Evolutionary conservation across 192 early-diverging fungal genomes (phyloP).

Genomic region (Umbelopsis sp.): DNA sequence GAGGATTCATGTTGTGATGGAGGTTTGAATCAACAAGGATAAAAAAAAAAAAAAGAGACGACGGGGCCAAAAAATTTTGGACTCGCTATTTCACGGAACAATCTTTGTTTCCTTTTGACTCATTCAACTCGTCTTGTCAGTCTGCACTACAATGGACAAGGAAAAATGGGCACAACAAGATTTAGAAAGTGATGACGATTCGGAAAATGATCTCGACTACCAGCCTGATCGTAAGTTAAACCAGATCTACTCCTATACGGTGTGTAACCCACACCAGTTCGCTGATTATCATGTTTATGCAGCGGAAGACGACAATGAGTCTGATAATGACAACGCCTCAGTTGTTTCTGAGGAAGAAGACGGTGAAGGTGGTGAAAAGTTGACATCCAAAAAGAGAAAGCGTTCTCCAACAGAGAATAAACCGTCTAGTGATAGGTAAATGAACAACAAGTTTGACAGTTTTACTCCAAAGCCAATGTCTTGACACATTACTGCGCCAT

Average conservation of each 20-base stretch:
- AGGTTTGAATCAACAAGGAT: neutral
- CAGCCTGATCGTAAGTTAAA: conserved; percentile 26
- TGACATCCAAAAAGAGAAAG: conserved; percentile 6
- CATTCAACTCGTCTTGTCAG: neutral
- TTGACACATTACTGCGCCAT: neutral
- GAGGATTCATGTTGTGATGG: conserved; percentile 16
- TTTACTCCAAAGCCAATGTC: too few relatives aligned
- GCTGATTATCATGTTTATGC: neutral
- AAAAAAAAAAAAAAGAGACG: too few relatives aligned
- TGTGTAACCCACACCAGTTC: neutral
- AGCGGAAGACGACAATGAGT: conserved; percentile 24
- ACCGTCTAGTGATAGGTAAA: neutral
- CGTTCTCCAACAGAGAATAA: neutral
- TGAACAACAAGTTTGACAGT: too few relatives aligned
- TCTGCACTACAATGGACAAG: neutral
- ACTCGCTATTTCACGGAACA: neutral
- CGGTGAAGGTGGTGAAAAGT: neutral
- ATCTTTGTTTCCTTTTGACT: neutral
- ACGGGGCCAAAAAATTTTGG: conserved; percentile 8
- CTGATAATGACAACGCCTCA: conserved; percentile 1
- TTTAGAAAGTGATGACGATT: conserved; percentile 25
- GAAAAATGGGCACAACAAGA: conserved; percentile 9
- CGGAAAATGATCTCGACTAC: conserved; percentile 33
- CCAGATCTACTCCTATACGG: too few relatives aligned
- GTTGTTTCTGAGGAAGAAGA: conserved; percentile 13